A percentile compares a stretch with the other conserved stretches of the same genome.
These are phyloP conservation scores for Sclerotinia spermophila DNA, from an alignment of 2,329 filamentous ascomycete genomes.

Conservation along the genomic window DNA sequence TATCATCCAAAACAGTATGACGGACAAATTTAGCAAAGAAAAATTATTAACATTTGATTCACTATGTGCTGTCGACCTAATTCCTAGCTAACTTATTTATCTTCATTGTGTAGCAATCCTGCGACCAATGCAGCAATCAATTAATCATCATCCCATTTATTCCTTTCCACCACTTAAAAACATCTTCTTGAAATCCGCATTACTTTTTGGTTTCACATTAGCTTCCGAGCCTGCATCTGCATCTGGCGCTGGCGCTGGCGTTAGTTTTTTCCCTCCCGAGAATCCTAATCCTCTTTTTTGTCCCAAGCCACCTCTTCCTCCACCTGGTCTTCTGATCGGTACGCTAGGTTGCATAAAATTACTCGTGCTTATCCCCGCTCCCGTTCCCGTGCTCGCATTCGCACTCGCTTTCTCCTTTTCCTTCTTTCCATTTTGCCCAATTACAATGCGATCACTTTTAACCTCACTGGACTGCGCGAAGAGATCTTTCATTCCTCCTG, in stretches of 20 bases:
- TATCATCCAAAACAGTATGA: not conserved
- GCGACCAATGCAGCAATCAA: not conserved
- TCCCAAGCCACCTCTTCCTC: constrained; percentile 39
- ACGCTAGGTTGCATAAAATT: constrained; percentile 33
- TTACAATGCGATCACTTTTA: constrained; percentile 42
- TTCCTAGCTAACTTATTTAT: not conserved
- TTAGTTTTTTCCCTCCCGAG: constrained; percentile 16
- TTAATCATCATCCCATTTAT: constrained; percentile 8
- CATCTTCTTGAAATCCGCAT: constrained; percentile 54
- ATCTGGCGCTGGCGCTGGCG: not conserved
- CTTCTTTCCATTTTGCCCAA: constrained; percentile 32
- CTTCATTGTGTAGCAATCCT: not conserved
- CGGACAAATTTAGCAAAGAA: not conserved
- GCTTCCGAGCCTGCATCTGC: constrained; percentile 14
- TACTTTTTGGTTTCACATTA: constrained; percentile 43
- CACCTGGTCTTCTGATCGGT: constrained; percentile 37
- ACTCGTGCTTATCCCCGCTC: constrained; percentile 37
- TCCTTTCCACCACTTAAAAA: constrained; percentile 33
- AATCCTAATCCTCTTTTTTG: constrained; percentile 38
- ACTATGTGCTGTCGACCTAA: not conserved
- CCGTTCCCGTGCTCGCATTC: not conserved
- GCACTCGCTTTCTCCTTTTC: not conserved
- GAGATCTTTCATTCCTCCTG: constrained; percentile 53
- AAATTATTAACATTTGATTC: constrained; percentile 9
- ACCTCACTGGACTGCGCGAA: constrained; percentile 49